Evolutionary conservation across 441 rosid genomes (phyloP), one percentile per base, ranked within the genome.

Genomic region (Populus hybrid): DNA sequence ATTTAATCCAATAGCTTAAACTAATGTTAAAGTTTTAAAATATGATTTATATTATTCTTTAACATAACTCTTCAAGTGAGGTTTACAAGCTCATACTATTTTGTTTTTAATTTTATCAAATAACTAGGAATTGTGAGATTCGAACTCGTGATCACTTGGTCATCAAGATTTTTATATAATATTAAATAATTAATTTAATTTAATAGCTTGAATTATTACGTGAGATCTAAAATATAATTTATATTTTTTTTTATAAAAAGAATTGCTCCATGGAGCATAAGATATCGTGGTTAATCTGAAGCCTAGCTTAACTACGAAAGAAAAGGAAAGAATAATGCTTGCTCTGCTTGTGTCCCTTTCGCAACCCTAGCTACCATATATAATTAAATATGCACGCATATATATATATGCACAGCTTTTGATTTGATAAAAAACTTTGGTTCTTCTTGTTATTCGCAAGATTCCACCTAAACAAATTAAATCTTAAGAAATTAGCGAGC

Each of bases 391-490:
- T 8, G 86, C 83, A 64, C 69, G 74, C 11, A 23, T 18, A 3
- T 67, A 64, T 59, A 21, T 20, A 59, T 8, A 59, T 8, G 87
- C 83, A 64, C 69, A 73, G 6, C 57, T 65, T 61, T 77, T 65
- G 81, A 73, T 85, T 18, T 18, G 78, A 80, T 79, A 69, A 65
- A 65, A 79, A 77, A 79, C 82, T 84, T 84, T 79, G 46, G 8
- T 73, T 78, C 75, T 75, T 80, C 88, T 87, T 79, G 84, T 70
- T 75, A 79, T 79, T 82, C 65, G 86, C 35, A 81, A 81, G 77
- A 83, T 83, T 79, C 84, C 82, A 64, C 42, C 30, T 57, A 11
- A 69, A 18, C 36, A 73, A 32, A 67, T 77, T 64, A 18, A 11
- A 72, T 38, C 64, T 46, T 7, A 42, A 75, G 30, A 71, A 24